These are phyloP conservation scores for Aspergillus bombycis DNA, from an alignment of 2,329 filamentous ascomycete species.

Conservation along the genomic window DNA sequence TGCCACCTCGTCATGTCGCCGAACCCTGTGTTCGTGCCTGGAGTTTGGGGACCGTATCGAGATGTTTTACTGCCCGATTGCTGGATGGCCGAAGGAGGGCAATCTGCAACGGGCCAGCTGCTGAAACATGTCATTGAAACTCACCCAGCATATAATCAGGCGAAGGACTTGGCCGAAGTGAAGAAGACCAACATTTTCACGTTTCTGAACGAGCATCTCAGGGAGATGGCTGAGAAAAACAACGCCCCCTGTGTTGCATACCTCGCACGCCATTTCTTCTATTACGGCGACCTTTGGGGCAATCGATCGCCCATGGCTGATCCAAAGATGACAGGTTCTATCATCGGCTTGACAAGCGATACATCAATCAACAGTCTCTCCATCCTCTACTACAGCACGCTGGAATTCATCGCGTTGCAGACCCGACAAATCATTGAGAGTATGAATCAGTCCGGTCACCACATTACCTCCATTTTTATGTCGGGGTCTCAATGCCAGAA, in stretches of 20 bases:
- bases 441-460: slow-evolving; percentile 90
- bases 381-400: slow-evolving; percentile 89
- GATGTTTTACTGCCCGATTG: slow-evolving; percentile 89
- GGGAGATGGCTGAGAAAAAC: slow-evolving; percentile 70
- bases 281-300: slow-evolving; percentile 96
- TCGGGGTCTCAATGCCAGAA: slow-evolving; percentile 98
- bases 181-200: slow-evolving; percentile 91
- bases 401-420: slow-evolving; percentile 98
- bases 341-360: slow-evolving; percentile 88
- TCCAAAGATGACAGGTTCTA: slow-evolving; percentile 85
- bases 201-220: slow-evolving; percentile 86
- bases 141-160: slow-evolving; percentile 85
- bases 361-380: slow-evolving; percentile 85
- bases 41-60: slow-evolving; percentile 96
- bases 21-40: slow-evolving; percentile 88
- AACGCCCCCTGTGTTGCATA: slow-evolving; percentile 81
- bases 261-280: slow-evolving; percentile 92
- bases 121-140: slow-evolving; percentile 94
- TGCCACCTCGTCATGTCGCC: slow-evolving; percentile 96
- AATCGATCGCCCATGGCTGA: slow-evolving; percentile 95
- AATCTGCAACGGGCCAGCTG: slow-evolving; percentile 93
- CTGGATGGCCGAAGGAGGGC: slow-evolving; percentile 97
- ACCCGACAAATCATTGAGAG: slow-evolving; percentile 92
- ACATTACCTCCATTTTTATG: slow-evolving; percentile 95
- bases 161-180: slow-evolving; percentile 75